These are phyloP conservation scores for Penicillium ucsense DNA, from an alignment of 495 filamentous ascomycete genomes.

Conservation along the genomic window DNA sequence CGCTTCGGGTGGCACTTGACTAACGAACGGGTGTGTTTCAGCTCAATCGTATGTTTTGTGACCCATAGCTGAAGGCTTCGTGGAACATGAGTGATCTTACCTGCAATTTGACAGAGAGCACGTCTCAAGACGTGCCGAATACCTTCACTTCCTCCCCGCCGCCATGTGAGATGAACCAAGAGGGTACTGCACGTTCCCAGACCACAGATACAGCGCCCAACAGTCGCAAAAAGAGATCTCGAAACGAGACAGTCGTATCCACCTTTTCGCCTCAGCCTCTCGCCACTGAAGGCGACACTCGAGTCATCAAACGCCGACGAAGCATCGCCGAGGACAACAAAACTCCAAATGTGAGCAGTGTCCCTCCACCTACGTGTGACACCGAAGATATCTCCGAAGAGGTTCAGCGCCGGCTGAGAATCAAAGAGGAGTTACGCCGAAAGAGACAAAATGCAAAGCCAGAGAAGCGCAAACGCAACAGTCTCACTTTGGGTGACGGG, in stretches of 20 bases:
- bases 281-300: not conserved
- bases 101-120: not conserved
- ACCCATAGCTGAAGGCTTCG: not conserved
- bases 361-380: constrained; percentile 14
- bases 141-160: not conserved
- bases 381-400: constrained; percentile 40
- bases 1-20: not conserved
- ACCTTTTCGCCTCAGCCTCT: not conserved
- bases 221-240: constrained; percentile 6
- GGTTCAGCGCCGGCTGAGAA: constrained; percentile 30
- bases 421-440: constrained; percentile 28
- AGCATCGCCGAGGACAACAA: constrained; percentile 15
- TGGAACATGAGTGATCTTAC: not conserved
- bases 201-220: constrained; percentile 4
- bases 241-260: constrained; percentile 4
- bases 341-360: not conserved
- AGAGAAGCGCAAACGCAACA: constrained; percentile 32
- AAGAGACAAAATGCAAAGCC: constrained; percentile 19
- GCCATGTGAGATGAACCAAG: not conserved
- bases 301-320: constrained; percentile 15
- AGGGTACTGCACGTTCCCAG: constrained; percentile 1
- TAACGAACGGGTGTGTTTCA: constrained; percentile 1
- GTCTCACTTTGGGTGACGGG: constrained; percentile 24
- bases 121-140: not conserved
- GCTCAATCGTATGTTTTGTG: constrained; percentile 15